Evolutionary conservation across 129 eudicot species (phyloP).

Genomic region (Pseudognaphalium luteoalbum): DNA sequence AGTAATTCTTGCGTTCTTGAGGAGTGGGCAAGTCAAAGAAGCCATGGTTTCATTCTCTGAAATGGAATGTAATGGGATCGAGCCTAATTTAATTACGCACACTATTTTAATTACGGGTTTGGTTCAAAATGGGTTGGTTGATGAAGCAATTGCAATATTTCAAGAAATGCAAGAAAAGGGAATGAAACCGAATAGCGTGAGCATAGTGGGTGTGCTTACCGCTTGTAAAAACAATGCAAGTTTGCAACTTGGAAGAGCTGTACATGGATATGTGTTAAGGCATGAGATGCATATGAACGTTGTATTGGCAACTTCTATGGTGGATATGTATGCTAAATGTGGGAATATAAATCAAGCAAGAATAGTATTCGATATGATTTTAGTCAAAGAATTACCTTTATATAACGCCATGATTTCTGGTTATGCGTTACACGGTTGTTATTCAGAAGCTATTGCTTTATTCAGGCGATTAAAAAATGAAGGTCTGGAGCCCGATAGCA

Average conservation of each 20-base stretch:
- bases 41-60: slow-evolving; percentile 56
- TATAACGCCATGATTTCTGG: slow-evolving; percentile 72
- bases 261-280: slow-evolving; percentile 56
- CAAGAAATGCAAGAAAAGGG: slow-evolving; percentile 58
- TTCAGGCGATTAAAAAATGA: slow-evolving; percentile 33
- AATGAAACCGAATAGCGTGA: slow-evolving; percentile 41
- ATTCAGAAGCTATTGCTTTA: slow-evolving; percentile 52
- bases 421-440: slow-evolving; percentile 61
- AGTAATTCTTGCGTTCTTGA: slow-evolving; percentile 54
- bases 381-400: slow-evolving; percentile 43
- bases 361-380: slow-evolving; percentile 43
- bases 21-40: slow-evolving; percentile 52
- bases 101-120: slow-evolving; percentile 55
- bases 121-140: slow-evolving; percentile 46
- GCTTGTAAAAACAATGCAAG: slow-evolving; percentile 53
- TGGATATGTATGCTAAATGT: slow-evolving; percentile 87
- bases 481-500: slow-evolving; percentile 49
- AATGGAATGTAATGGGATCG: slow-evolving; percentile 45
- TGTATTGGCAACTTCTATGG: slow-evolving; percentile 62
- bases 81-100: slow-evolving; percentile 57
- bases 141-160: slow-evolving; percentile 48
- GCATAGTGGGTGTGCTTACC: slow-evolving; percentile 47
- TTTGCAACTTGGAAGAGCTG: slow-evolving; percentile 53
- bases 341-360: slow-evolving; percentile 56
- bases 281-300: slow-evolving; percentile 35